These are phyloP conservation scores for Cyclospora cayetanensis DNA, from an alignment of 169 alveolate species.

Conservation along the genomic window DNA sequence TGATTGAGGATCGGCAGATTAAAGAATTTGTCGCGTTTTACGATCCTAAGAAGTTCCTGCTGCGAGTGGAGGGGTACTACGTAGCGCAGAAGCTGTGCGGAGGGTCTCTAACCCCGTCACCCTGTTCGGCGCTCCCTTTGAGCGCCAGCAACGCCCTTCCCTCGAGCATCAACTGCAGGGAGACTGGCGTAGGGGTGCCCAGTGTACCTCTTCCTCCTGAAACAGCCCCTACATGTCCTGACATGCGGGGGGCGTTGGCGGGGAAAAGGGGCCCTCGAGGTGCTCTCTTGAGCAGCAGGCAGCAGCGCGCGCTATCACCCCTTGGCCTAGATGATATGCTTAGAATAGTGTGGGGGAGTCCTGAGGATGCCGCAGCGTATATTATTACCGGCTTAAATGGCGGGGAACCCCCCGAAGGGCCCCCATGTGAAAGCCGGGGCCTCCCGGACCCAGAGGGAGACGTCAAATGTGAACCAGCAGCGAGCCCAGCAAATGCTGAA, in stretches of 20 bases:
- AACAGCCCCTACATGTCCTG: background rate
- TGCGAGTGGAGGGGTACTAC: constrained; percentile 29
- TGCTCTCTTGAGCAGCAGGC: background rate
- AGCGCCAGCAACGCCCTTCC: constrained; percentile 14
- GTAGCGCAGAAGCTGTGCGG: background rate
- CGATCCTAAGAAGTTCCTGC: constrained; percentile 34
- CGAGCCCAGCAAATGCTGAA: no score
- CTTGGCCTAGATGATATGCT: constrained; percentile 50
- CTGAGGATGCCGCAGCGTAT: background rate
- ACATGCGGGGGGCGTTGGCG: background rate
- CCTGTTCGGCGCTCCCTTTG: background rate
- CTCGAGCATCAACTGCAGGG: background rate
- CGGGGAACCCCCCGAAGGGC: no score
- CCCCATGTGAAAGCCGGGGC: no score
- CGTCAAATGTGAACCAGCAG: no score
- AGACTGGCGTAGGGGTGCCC: background rate
- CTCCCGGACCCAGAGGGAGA: no score
- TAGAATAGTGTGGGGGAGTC: background rate
- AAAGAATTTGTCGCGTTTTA: constrained; percentile 18
- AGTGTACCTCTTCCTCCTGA: background rate
- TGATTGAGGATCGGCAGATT: background rate
- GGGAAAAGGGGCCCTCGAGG: constrained; percentile 41
- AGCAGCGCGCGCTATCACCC: background rate
- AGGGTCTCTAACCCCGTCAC: background rate
- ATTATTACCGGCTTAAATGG: background rate